Base-by-base conservation (phyloP, 2,329 filamentous ascomycete genomes). In the Diaporthe citri region DNA sequence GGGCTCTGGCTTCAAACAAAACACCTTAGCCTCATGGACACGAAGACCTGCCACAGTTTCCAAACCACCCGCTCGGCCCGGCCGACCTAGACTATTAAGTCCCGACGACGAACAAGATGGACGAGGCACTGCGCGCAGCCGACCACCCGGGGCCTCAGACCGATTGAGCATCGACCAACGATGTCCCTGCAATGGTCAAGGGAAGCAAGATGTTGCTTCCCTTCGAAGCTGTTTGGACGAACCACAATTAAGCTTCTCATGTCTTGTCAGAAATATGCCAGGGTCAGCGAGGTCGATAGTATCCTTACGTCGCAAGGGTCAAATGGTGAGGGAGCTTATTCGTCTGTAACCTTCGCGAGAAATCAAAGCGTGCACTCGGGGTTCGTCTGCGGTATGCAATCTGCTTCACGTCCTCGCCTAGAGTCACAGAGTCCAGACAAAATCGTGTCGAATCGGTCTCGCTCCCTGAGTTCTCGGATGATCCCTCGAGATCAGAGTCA, bases 21-120 rank as follows among this genome's bases (percentile, higher is more conserved):
- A 13, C 8, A 28, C 64, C 31, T 52, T 41, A 52, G n/a, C 31
- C 36, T 41, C 48, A 69, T 2, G n/a, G 64, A 41, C 36, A 28
- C 48, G 51, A 22, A 55, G 34, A 28, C 28, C 64, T 69, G 64
- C 48, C 48, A 62, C 48, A 25, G n/a, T 55, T 31, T 39, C 12
- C 48, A 69, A 55, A 52, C 48, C 64, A 28, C 17, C n/a, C 64
- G 48, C 64, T 69, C 64, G 64, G 64, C n/a, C 64, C 48, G 15
- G 34, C 4, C 22, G 48, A 41, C 15, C n/a, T 20, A 36, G 22
- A 15, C 36, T 17, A 7, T 51, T 31, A 41, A 34, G 25, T 36
- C 31, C 51, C 22, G n/a, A 12, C 17, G 9, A 67, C n/a, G 34
- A 55, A 28, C 48, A 6, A 52, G 22, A 41, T 31, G 48, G 48